Evolutionary conservation across 1,284 basidiomycete genomes (phyloP), one percentile per base, ranked within the genome.

Genomic region (Pyrrhoderma noxium): DNA sequence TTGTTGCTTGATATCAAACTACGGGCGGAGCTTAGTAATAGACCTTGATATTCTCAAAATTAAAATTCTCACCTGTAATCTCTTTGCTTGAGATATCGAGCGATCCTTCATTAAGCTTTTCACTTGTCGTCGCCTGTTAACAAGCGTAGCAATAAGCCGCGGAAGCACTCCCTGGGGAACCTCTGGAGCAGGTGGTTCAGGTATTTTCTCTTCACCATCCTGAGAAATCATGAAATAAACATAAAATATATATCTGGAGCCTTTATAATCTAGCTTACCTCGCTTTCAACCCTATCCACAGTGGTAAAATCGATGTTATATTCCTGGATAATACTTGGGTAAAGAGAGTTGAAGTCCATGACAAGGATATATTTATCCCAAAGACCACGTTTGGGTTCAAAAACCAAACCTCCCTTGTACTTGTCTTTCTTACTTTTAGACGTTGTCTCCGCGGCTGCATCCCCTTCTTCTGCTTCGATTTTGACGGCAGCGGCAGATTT

Each of bases 231-330:
- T 49, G 27, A 54, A 18, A 56, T 53, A 51, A 37, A 37, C 9
- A 37, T 9, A 37, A 11, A 37, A 37, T 11, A 16, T 16, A 37
- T 11, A 37, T 11, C 35, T 11, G 35, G 11, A 16, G 16, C 35
- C 9, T 11, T 9, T 37, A 9, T 21, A 22, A 43, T 16, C 35
- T 8, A 27, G 61, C 75, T 25, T 46, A 85, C 85, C 64, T 85
- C 81, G 51, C 81, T 69, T 25, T 82, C 79, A 8, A 75, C 68
- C 37, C 81, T 79, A 42, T 93, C 88, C 22, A 99, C 85, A 0
- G 96, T 99, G 7, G 96, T 99, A 62, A 99, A 99, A 68, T 99
- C 94, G 61, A 99, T 98, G 65, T 99, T 99, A 69, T 91, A 99
- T 72, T 99, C 96, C 63, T 99, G 96, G 53, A 99, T 99, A 71